These are phyloP conservation scores for Pestalotiopsis sp. DNA, from an alignment of 2,329 filamentous ascomycete genomes.

Conservation along the genomic window DNA sequence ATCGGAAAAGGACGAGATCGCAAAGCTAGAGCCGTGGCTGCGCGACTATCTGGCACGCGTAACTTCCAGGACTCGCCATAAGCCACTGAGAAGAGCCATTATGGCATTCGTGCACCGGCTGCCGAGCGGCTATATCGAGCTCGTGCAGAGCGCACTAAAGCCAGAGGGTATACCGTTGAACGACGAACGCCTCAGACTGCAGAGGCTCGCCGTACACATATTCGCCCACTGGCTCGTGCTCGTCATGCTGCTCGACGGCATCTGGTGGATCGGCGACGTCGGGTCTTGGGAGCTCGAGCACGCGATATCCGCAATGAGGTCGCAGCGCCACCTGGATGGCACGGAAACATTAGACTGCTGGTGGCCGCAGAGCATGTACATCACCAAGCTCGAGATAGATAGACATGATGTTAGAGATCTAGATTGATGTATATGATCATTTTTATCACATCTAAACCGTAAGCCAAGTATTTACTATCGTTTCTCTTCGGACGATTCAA, in stretches of 20 bases:
- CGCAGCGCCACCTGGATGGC: not conserved
- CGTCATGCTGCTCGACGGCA: conserved; percentile 4
- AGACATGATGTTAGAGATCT: not conserved
- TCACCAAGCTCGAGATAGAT: not conserved
- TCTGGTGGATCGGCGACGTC: conserved; percentile 6
- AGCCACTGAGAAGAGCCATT: not conserved
- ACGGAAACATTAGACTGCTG: not conserved
- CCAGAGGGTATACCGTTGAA: not conserved
- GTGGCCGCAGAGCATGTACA: conserved; percentile 6
- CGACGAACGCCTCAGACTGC: not conserved
- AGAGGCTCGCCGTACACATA: not conserved
- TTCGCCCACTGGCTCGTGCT: conserved; percentile 6
- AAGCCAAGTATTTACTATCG: too few species aligned
- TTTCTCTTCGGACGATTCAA: too few species aligned
- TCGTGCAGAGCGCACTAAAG: not conserved
- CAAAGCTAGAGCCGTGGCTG: not conserved
- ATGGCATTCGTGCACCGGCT: conserved; percentile 2
- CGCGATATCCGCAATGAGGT: not conserved
- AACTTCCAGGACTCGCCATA: not conserved
- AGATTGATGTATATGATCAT: not conserved
- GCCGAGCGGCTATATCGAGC: not conserved
- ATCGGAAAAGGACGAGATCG: not conserved
- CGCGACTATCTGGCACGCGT: not conserved
- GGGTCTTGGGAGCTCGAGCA: conserved; percentile 1
- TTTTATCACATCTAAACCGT: too few species aligned